Evolutionary conservation across 1,284 basidiomycete genomes (phyloP), one percentile per base, ranked within the genome.

Genomic region (Neonothopanus nambi): DNA sequence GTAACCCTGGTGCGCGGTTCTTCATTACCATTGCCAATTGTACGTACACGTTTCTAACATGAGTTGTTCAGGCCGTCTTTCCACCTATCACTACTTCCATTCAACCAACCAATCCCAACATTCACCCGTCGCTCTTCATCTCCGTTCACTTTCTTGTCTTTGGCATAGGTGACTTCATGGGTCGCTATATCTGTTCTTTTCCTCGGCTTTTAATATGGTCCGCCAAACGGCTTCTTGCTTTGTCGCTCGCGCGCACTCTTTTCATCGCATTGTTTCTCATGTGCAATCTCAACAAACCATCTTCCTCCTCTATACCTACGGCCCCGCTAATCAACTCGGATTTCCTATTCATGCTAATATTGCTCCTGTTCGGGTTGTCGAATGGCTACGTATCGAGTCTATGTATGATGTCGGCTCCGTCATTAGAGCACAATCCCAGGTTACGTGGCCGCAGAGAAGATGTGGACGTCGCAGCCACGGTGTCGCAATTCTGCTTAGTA

Each of bases 181-280:
- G 93, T 26, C 82, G 93, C 52, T 87, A 84, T 53, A 65, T 87
- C 47, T 91, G 90, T 62, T 80, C 87, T 3, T 76, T 89, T 59
- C 84, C 87, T 1, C 63, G 69, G 5, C 67, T 93, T 17, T 67
- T 85, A 33, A 71, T 91, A 53, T 91, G 89, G 81, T 85, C 84
- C 9, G 78, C 80, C 4, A 75, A 71, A 35, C 77, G 78, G 33
- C 79, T 93, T 23, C 67, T 91, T 12, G 64, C 65, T 3, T 69
- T 92, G 37, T 87, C 92, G 18, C 66, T 90, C 36, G 67, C 80
- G 2, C 84, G 93, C 41, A 88, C 87, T 0, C 63, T 88, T 33
- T 95, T 95, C 70, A 82, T 95, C 54, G 91, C 91, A 23, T 64
- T 95, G 40, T 88, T 95, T 70, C 78, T 95, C 18, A 76, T 88